A percentile compares a stretch with the other conserved stretches of the same genome.
Evolutionary conservation across 441 rosid genomes (phyloP).

Genomic region (Bruguiera hainesii): DNA sequence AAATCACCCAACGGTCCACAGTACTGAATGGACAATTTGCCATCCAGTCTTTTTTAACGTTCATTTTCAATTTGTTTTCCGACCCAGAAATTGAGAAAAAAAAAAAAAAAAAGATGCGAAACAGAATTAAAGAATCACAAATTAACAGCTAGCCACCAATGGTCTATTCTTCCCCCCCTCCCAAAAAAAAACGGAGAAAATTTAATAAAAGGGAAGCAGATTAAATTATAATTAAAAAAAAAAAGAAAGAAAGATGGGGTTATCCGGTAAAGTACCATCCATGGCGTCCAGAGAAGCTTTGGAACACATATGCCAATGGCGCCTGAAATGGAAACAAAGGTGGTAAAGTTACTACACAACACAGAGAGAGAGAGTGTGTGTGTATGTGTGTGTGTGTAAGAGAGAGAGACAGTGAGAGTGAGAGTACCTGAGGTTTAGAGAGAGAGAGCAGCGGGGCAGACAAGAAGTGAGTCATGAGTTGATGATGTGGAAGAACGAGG

Average conservation of each 20-base stretch:
- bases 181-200: neutral
- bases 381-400: neutral
- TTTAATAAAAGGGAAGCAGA: neutral
- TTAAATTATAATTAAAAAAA: neutral
- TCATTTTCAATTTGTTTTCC: neutral
- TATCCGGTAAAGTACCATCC: conserved; percentile 43
- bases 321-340: conserved; percentile 33
- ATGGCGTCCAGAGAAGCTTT: conserved; percentile 28
- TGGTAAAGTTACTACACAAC: neutral
- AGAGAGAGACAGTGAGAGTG: conserved; percentile 3
- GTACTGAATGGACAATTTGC: neutral
- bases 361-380: neutral
- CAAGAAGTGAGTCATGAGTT: conserved; percentile 39
- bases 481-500: neutral
- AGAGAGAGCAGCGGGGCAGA: conserved; percentile 27
- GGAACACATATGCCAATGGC: conserved; percentile 33
- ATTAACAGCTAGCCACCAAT: neutral
- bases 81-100: neutral
- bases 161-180: neutral
- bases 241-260: neutral
- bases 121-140: neutral
- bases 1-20: neutral
- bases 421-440: conserved; percentile 42
- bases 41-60: too few relatives aligned
- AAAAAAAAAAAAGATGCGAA: neutral